Evolutionary conservation across 768 basidiomycete genomes (phyloP).

Genomic region (Heimioporus sp.): DNA sequence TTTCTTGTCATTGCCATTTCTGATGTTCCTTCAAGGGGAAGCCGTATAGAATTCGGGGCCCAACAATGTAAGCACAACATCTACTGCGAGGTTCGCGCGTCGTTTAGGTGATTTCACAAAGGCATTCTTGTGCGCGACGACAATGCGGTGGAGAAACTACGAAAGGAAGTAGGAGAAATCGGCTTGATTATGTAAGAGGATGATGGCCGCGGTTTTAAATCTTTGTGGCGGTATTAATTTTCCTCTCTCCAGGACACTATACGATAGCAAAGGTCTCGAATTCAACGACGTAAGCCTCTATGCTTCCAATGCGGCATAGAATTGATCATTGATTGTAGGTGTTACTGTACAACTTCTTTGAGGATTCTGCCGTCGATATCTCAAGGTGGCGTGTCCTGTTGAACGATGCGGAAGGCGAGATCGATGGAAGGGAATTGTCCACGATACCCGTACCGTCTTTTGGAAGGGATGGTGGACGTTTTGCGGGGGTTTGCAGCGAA

Average conservation of each 20-base stretch:
- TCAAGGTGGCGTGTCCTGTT: constrained; percentile 62
- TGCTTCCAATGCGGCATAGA: background rate
- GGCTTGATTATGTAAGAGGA: constrained; percentile 54
- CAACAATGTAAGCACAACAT: constrained; percentile 52
- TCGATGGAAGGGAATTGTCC: constrained; percentile 10
- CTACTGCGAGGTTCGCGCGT: background rate
- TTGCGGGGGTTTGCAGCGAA: constrained; percentile 58
- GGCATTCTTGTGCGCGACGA: constrained; percentile 72
- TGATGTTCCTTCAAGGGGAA: constrained; percentile 36
- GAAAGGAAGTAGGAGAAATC: constrained; percentile 52
- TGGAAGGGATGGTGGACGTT: constrained; percentile 41
- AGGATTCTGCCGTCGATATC: constrained; percentile 50
- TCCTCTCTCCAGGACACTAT: constrained; percentile 24
- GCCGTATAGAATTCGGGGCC: constrained; percentile 57
- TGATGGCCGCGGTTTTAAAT: background rate
- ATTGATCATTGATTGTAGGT: constrained; percentile 42
- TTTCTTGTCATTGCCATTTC: background rate
- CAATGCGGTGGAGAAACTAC: constrained; percentile 44
- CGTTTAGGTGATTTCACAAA: constrained; percentile 19
- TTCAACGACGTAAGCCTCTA: constrained; percentile 16
- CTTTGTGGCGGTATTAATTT: background rate
- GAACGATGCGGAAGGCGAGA: constrained; percentile 35
- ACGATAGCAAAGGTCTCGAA: constrained; percentile 32
- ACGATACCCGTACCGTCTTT: constrained; percentile 42
- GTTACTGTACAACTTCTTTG: constrained; percentile 72